Base-by-base conservation (phyloP, 2,329 filamentous ascomycete genomes). In the Ophiostoma populinum region DNA sequence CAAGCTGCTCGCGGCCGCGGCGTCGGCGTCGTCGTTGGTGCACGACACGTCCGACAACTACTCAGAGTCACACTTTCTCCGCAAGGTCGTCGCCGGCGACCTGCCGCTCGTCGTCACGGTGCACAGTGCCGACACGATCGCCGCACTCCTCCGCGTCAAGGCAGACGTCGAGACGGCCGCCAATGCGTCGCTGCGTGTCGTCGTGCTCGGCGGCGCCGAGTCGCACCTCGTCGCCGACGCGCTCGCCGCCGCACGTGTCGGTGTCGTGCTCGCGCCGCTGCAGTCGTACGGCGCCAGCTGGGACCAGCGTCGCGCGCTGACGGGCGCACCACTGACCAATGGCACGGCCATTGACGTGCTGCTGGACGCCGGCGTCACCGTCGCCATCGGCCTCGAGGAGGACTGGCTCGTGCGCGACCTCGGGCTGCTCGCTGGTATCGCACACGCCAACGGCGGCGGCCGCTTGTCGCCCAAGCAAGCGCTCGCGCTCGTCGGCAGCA, bases 281-380 rank as follows among this genome's bases (percentile, higher is more conserved):
- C 63, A 70, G 42, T 62, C 68, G 0, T 70, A 67, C 45, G 59
- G 62, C 2, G 50, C 48, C 3, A 51, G 48, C 0, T 80, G 74
- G 75, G 71, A 77, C 41, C 57, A 74, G 50, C 65, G 70, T 0
- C 65, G 73, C 2, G 63, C 69, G 0, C 55, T 79, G 9, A 65
- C 70, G 0, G 75, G 75, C 2, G 73, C 74, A 5, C 75, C 75
- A 1, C 57, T 79, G 1, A 75, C 72, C 1, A 75, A 76, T 44
- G 71, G 72, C 18, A 78, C 74, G 1, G 62, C 63, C 0, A 55
- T 75, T 5, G 70, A 78, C 41, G 50, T 47, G 10, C 59, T 80
- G 1, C 43, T 74, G 1, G 61, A 62, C 7, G 72, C 71, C 0
- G 73, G 72, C 2, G 73, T 78, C 0, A 47, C 54, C 3, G 58